phyloP scores from a whole-genome alignment of 2,329 filamentous ascomycete genomes.

The Hymenoscyphus infarciens region DNA sequence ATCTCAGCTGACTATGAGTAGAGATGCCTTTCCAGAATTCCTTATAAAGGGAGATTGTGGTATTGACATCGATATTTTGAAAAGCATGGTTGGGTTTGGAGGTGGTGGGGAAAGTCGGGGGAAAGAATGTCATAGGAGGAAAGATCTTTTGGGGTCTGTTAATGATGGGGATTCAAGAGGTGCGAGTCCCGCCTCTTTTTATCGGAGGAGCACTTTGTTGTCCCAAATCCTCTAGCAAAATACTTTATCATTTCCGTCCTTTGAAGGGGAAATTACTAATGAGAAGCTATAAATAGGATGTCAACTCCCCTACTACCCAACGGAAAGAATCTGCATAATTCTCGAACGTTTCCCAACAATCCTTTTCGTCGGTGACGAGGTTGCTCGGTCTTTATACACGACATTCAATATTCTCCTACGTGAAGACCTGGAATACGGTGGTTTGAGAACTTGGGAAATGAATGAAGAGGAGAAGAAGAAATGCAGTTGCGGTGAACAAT shows the following conservation, averaged over 20 bases:
- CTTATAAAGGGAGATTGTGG: not conserved
- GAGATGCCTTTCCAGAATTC: not conserved
- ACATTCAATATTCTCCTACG: slow-evolving; percentile 44
- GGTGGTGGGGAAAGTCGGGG: not conserved
- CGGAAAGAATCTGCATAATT: slow-evolving; percentile 42
- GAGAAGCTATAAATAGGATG: not conserved
- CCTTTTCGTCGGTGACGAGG: slow-evolving; percentile 41
- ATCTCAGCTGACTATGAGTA: not conserved
- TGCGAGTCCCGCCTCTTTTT: not conserved
- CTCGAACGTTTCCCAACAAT: slow-evolving; percentile 41
- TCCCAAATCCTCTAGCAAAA: not conserved
- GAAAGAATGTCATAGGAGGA: not conserved
- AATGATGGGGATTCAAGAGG: not conserved
- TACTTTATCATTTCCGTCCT: not conserved
- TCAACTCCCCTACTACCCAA: slow-evolving; percentile 37
- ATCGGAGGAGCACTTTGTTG: not conserved
- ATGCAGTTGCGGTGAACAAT: slow-evolving; percentile 42
- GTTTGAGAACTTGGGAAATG: slow-evolving; percentile 40
- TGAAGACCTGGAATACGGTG: slow-evolving; percentile 39
- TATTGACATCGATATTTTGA: not conserved
- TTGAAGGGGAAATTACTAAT: not conserved
- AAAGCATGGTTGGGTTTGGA: not conserved
- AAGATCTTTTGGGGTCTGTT: not conserved
- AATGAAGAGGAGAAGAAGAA: slow-evolving; percentile 30
- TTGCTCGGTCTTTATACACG: slow-evolving; percentile 40